Percentiles rank a stretch among this genome's conserved stretches.
Conservation (phyloP, 768 basidiomycete genomes). For the Cystobasidium ongulense region DNA sequence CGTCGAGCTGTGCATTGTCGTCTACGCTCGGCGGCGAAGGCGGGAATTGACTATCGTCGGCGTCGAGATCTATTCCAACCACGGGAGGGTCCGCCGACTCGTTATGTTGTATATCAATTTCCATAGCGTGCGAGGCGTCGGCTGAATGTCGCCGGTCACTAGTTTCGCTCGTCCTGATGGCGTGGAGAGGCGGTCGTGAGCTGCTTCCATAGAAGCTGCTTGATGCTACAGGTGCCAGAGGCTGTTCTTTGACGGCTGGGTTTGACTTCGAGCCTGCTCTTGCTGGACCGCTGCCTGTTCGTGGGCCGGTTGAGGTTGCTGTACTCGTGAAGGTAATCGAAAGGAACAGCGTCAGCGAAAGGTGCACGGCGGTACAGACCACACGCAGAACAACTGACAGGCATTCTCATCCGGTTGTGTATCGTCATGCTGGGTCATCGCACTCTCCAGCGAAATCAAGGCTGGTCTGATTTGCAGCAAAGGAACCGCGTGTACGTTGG, state of each 20-base stretch:
- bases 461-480: background rate
- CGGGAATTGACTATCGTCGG: background rate
- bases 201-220: background rate
- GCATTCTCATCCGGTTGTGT: background rate
- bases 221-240: background rate
- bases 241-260: background rate
- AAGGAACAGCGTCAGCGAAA: background rate
- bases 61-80: constrained; percentile 1
- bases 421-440: background rate
- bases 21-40: background rate
- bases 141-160: background rate
- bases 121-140: background rate
- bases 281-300: background rate
- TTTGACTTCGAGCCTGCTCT: background rate
- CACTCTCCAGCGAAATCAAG: background rate
- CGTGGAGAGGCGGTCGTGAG: background rate
- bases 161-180: background rate
- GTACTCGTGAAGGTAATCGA: background rate
- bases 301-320: background rate
- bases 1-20: background rate
- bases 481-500: too few relatives aligned
- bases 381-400: background rate
- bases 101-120: background rate
- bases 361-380: background rate
- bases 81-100: background rate